Percentiles rank a stretch among this genome's conserved stretches.
phyloP scores from a whole-genome alignment of 192 early-diverging fungal species.

The Bifiguratus adelaidae region DNA sequence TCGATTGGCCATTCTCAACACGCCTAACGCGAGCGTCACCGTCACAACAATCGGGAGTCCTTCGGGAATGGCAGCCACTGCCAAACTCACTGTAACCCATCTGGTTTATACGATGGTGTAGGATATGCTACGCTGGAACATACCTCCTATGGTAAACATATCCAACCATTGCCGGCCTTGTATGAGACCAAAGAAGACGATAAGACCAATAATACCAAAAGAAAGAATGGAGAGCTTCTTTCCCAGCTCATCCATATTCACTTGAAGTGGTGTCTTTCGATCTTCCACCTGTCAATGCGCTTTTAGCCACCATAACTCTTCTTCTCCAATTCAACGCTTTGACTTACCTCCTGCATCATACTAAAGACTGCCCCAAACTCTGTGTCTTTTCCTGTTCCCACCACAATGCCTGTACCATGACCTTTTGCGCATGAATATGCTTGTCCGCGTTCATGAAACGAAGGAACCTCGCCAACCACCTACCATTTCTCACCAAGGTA shows the following conservation, averaged over 20 bases:
- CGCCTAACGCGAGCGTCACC: slow-evolving; percentile 89
- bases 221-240: slow-evolving; percentile 78
- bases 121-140: not conserved
- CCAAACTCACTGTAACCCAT: slow-evolving; percentile 56
- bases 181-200: slow-evolving; percentile 75
- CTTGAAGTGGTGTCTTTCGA: slow-evolving; percentile 85
- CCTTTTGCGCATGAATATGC: too few relatives aligned
- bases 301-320: too few relatives aligned
- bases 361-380: slow-evolving; percentile 93
- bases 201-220: slow-evolving; percentile 76
- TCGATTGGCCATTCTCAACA: slow-evolving; percentile 84
- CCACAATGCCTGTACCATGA: slow-evolving; percentile 80
- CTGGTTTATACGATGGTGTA: not conserved
- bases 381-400: slow-evolving; percentile 80
- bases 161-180: slow-evolving; percentile 87
- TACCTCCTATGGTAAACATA: slow-evolving; percentile 90
- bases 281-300: slow-evolving; percentile 50
- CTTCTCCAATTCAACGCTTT: too few relatives aligned
- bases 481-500: slow-evolving; percentile 77
- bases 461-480: slow-evolving; percentile 1
- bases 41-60: slow-evolving; percentile 96
- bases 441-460: too few relatives aligned
- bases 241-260: slow-evolving; percentile 91
- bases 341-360: slow-evolving; percentile 79
- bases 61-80: slow-evolving; percentile 97